phyloP scores from a whole-genome alignment of 2,329 filamentous ascomycete species.

The Monilinia vaccinii-corymbosi region DNA sequence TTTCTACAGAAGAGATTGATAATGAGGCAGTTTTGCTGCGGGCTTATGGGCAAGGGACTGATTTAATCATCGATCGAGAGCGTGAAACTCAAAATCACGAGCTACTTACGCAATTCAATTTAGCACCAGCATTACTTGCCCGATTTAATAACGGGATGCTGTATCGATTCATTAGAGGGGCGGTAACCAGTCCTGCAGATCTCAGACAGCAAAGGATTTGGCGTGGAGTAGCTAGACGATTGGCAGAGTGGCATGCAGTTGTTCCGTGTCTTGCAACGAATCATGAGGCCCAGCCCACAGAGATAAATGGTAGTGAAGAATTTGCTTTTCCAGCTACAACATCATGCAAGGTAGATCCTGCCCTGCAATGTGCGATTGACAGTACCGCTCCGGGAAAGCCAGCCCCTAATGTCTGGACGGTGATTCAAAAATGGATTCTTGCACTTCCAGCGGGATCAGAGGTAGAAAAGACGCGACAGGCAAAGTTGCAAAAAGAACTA shows the following conservation, averaged over 20 bases:
- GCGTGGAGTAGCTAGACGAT: conserved; percentile 69
- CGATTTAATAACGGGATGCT: conserved; percentile 94
- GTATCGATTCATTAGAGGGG: conserved; percentile 81
- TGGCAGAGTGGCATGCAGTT: conserved; percentile 88
- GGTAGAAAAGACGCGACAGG: conserved; percentile 57
- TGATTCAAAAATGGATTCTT: conserved; percentile 91
- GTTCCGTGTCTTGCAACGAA: conserved; percentile 46
- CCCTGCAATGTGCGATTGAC: conserved; percentile 37
- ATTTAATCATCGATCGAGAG: conserved; percentile 91
- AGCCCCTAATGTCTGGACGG: conserved; percentile 85
- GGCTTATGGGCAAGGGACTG: conserved; percentile 90
- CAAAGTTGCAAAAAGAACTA: conserved; percentile 65
- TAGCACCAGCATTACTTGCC: conserved; percentile 80
- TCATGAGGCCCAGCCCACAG: conserved; percentile 21
- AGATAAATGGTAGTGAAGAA: conserved; percentile 32
- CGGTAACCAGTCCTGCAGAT: conserved; percentile 71
- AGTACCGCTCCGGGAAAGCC: conserved; percentile 56
- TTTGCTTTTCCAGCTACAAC: conserved; percentile 23
- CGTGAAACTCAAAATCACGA: conserved; percentile 74
- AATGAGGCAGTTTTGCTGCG: conserved; percentile 78
- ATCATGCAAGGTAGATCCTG: conserved; percentile 29
- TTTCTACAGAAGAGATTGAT: conserved; percentile 70
- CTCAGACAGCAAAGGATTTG: conserved; percentile 68
- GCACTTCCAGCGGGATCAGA: conserved; percentile 69
- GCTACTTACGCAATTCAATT: conserved; percentile 69